Evolutionary conservation across 2,329 filamentous ascomycete genomes (phyloP).

Genomic region (Aurifilum marmelostoma): DNA sequence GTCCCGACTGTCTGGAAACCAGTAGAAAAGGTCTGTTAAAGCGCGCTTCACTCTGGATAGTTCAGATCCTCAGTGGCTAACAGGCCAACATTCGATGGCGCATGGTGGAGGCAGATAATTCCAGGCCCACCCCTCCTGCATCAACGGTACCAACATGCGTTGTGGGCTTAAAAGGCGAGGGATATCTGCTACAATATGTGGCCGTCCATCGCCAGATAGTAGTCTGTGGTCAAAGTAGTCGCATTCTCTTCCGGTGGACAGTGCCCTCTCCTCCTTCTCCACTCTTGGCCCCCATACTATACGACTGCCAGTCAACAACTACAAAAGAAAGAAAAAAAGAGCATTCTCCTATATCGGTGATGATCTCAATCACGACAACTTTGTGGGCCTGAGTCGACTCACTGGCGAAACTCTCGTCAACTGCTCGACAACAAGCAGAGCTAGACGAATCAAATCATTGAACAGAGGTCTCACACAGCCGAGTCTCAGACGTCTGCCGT

Average conservation of each 20-base stretch:
- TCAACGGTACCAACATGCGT: conserved; percentile 15
- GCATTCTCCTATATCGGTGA: background rate
- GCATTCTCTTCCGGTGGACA: background rate
- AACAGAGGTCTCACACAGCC: background rate
- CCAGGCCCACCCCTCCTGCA: conserved; percentile 14
- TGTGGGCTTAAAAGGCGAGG: background rate
- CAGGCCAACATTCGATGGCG: conserved; percentile 13
- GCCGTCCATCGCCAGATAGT: background rate
- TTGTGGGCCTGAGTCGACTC: background rate
- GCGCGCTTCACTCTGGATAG: conserved; percentile 10
- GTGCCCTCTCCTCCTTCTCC: conserved; percentile 1
- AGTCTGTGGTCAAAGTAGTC: background rate
- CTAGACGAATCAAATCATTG: conserved; percentile 3
- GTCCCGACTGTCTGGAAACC: conserved; percentile 18
- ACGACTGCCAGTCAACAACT: background rate
- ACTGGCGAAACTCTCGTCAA: background rate
- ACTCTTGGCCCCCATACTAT: background rate
- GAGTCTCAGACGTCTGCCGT: background rate
- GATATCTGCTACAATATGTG: background rate
- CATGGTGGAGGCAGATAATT: conserved; percentile 19
- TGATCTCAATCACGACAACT: background rate
- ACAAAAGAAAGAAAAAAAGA: background rate
- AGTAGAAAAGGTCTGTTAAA: conserved; percentile 11
- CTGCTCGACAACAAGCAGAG: background rate
- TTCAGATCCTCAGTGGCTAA: conserved; percentile 8